Percentiles rank a stretch among this genome's conserved stretches.
These are phyloP conservation scores for Phalaenopsis hybrid DNA, from an alignment of 116 monocot species.

Conservation along the genomic window DNA sequence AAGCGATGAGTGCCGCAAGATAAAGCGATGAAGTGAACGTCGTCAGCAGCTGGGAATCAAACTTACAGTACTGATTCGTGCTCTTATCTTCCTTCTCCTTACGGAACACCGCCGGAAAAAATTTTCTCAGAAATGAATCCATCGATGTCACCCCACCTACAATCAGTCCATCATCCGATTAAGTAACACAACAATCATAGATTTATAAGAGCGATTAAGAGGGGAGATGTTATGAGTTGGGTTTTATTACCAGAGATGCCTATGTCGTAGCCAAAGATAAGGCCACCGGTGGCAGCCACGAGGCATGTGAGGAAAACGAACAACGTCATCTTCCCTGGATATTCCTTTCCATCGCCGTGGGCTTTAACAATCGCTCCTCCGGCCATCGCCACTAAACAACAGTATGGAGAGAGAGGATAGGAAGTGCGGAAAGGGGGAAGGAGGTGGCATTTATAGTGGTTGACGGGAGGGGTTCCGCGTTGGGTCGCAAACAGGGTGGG, in stretches of 20 bases:
- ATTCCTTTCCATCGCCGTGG: conserved; percentile 3
- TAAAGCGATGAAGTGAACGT: conserved; percentile 64
- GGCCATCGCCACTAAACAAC: conserved; percentile 12
- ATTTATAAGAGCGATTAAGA: not conserved
- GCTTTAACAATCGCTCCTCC: conserved; percentile 13
- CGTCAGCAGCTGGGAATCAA: conserved; percentile 61
- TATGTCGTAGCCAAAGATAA: conserved; percentile 31
- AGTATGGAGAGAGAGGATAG: not conserved
- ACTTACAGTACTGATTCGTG: conserved; percentile 77
- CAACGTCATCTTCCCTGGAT: conserved; percentile 22
- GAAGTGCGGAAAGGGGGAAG: not conserved
- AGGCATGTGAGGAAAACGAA: conserved; percentile 28
- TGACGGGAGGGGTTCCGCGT: not conserved
- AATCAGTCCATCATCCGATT: not conserved
- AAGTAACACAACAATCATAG: not conserved
- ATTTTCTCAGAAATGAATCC: conserved; percentile 27
- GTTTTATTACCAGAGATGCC: conserved; percentile 20
- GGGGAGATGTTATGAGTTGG: not conserved
- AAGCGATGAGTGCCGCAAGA: conserved; percentile 45
- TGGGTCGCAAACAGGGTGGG: not conserved
- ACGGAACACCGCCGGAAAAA: conserved; percentile 22
- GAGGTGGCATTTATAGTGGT: not conserved
- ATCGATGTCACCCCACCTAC: conserved; percentile 30
- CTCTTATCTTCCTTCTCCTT: conserved; percentile 17
- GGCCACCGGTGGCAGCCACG: conserved; percentile 26